These are phyloP conservation scores for Penicillium egyptiacum DNA, from an alignment of 495 filamentous ascomycete genomes.

Conservation along the genomic window DNA sequence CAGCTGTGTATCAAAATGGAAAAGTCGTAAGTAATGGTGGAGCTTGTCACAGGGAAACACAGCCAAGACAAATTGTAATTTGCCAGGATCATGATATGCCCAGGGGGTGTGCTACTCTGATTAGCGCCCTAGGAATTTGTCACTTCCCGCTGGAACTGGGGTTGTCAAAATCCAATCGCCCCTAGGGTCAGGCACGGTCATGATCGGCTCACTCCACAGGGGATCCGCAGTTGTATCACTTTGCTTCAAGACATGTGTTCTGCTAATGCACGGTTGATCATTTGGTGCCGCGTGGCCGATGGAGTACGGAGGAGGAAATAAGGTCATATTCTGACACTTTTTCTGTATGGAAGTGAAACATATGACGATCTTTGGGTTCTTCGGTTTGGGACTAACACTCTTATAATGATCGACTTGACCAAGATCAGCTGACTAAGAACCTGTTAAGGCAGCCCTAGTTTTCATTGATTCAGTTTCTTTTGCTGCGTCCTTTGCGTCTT, in stretches of 20 bases:
- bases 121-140: constrained; percentile 5
- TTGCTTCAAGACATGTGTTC: not conserved
- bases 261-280: not conserved
- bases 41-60: not conserved
- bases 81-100: not conserved
- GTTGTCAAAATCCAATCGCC: constrained; percentile 7
- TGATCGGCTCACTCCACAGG: constrained; percentile 8
- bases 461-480: not conserved
- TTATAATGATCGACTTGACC: not conserved
- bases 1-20: constrained; percentile 4
- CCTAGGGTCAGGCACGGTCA: constrained; percentile 2
- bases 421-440: not conserved
- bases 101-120: not conserved
- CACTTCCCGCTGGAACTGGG: not conserved
- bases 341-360: not conserved
- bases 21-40: constrained; percentile 6
- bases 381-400: not conserved
- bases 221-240: constrained; percentile 1
- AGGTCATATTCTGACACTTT: not conserved
- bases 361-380: not conserved
- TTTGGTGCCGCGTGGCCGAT: not conserved
- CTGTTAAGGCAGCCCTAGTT: not conserved
- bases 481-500: not conserved
- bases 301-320: not conserved
- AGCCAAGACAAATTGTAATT: constrained; percentile 2